Base-by-base conservation (phyloP, 192 early-diverging fungal genomes). In the Backusella circina region DNA sequence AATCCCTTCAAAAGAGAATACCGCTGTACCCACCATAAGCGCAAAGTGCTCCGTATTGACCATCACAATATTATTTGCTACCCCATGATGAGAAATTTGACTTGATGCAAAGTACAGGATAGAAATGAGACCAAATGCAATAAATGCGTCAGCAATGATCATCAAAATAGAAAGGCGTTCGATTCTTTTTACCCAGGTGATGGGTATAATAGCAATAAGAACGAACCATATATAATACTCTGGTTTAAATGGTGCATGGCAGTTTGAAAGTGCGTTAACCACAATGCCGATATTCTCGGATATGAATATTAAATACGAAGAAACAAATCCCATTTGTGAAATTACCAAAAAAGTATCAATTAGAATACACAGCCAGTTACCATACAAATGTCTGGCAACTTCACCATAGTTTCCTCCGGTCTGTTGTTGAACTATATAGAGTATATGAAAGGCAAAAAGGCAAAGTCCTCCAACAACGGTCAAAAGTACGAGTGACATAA, bases 261-360 rank as follows among this genome's bases (percentile, higher is more conserved):
- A 95, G 76, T 87, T 79, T 28, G 88, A 87, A 4, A 89, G 73
- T n/a, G 86, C 83, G 78, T 91, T 89, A 65, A 92, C 81, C 71
- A 89, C 83, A 38, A 93, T 89, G 30, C 87, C 86, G 61, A 95
- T 81, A 76, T 95, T 97, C 76, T 93, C 89, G 4, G 94, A 91
- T 7, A 97, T 88, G 80, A 97, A 97, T 44, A 97, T 95, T 67
- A 92, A 85, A 74, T 95, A 95, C 0, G 94, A 93, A 44, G 93
- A 93, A 74, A 91, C 91, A 82, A 96, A 96, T 0, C 95, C 95
- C 67, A 93, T 86, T 85, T 95, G 88, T 9, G 89, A 86, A 35
- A 92, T 54, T 36, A 84, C 84, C 21, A 92, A 84, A 33, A 89
- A 86, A 37, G 86, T 78, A 70, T 87, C 80, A 36, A 74, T 50